Percentiles rank a stretch among this genome's conserved stretches.
Evolutionary conservation across 2,329 filamentous ascomycete genomes (phyloP).

Genomic region (Colletotrichum costaricense): DNA sequence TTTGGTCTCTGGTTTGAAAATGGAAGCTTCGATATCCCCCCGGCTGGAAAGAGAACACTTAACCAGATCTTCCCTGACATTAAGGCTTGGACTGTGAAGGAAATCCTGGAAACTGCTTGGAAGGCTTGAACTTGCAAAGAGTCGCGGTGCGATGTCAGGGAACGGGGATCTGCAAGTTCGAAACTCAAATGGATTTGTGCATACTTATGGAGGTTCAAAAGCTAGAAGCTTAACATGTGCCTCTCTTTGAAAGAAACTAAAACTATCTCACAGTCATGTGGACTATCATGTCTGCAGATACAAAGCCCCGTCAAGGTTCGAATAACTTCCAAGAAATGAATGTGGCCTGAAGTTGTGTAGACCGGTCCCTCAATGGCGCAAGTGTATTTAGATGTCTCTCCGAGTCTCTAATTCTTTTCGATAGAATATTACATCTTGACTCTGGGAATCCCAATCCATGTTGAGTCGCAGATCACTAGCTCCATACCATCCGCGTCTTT

Average conservation of each 20-base stretch:
- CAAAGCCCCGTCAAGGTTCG: too few relatives aligned
- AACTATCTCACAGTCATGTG: too few relatives aligned
- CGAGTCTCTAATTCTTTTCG: too few relatives aligned
- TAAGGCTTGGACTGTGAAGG: constrained; percentile 40
- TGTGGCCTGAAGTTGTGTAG: too few relatives aligned
- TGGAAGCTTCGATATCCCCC: constrained; percentile 36
- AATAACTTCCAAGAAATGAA: too few relatives aligned
- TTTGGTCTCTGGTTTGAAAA: constrained; percentile 41
- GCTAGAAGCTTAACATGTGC: too few relatives aligned
- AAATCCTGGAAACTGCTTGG: constrained; percentile 40
- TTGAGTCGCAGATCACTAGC: constrained; percentile 42
- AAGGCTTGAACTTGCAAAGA: neutral
- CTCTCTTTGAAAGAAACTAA: too few relatives aligned
- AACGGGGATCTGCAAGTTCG: too few relatives aligned
- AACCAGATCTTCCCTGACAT: constrained; percentile 37
- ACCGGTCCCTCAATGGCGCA: neutral
- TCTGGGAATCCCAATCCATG: constrained; percentile 27
- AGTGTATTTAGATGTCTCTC: neutral
- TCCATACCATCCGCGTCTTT: constrained; percentile 43
- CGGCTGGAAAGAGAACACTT: constrained; percentile 35
- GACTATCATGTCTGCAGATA: too few relatives aligned
- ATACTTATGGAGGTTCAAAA: too few relatives aligned
- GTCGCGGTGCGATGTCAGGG: too few relatives aligned
- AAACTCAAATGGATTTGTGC: too few relatives aligned
- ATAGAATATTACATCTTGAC: constrained; percentile 11